Percentiles rank a stretch among this genome's conserved stretches.
Conservation (phyloP, 208 protist species). For the Leishmania turanica region DNA sequence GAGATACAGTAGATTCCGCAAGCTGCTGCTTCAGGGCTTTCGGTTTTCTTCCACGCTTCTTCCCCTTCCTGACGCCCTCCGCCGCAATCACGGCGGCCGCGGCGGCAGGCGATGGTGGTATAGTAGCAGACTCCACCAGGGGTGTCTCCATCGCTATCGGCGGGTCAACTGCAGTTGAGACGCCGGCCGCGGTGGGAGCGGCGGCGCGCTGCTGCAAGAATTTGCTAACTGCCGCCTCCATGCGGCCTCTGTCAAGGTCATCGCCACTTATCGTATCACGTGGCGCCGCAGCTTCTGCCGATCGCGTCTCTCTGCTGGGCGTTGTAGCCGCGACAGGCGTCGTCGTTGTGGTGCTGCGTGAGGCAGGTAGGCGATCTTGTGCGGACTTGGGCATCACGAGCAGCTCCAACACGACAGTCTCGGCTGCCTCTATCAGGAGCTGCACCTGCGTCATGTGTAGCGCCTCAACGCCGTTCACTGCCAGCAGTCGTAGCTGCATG, state of each 20-base stretch:
- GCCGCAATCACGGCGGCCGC: slow-evolving; percentile 1
- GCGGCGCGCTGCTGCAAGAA: background rate
- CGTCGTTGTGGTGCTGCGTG: background rate
- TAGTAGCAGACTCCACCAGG: slow-evolving; percentile 7
- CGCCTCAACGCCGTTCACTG: slow-evolving; percentile 75
- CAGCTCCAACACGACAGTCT: slow-evolving; percentile 63
- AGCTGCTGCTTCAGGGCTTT: background rate
- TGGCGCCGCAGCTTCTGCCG: background rate
- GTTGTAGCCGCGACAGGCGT: background rate
- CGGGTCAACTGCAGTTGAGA: background rate
- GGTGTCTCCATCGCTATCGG: slow-evolving; percentile 15
- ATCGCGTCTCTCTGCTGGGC: background rate
- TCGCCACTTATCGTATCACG: background rate
- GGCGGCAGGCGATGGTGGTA: background rate
- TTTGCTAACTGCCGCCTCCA: background rate
- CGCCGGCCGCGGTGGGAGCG: background rate
- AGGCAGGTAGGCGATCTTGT: background rate
- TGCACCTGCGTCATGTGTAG: slow-evolving; percentile 40
- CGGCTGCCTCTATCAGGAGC: slow-evolving; percentile 38
- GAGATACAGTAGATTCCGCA: background rate
- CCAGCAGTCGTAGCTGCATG: slow-evolving; percentile 45
- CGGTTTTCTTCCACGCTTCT: background rate
- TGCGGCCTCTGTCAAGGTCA: background rate
- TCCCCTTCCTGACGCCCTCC: background rate
- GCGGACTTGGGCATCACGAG: slow-evolving; percentile 48